phyloP scores from a whole-genome alignment of 129 eudicot genomes.

The Chrysanthemum seticuspe region DNA sequence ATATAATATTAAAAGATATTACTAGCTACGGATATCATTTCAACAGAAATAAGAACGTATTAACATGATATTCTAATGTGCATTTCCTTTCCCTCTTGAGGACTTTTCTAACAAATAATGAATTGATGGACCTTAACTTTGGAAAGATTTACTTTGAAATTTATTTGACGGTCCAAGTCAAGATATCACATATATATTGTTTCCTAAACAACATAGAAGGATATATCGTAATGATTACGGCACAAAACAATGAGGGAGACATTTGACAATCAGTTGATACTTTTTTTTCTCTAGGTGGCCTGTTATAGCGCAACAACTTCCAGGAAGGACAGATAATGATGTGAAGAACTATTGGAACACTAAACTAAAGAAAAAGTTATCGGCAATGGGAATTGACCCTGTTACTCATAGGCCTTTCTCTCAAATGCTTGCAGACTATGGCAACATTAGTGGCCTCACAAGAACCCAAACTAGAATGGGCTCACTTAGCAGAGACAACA shows the following conservation, averaged over 20 bases:
- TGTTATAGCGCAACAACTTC: slow-evolving; percentile 85
- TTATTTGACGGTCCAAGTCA: neutral
- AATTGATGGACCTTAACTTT: neutral
- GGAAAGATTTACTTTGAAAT: neutral
- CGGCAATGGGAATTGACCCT: slow-evolving; percentile 86
- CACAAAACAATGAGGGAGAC: neutral
- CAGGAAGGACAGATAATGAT: slow-evolving; percentile 87
- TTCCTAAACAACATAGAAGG: neutral
- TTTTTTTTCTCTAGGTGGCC: slow-evolving; percentile 55
- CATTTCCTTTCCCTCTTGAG: neutral
- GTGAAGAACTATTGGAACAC: slow-evolving; percentile 81
- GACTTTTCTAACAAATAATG: neutral
- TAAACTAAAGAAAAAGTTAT: slow-evolving; percentile 63
- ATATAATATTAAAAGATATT: too few relatives aligned
- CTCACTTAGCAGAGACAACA: slow-evolving; percentile 44
- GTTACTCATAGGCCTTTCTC: slow-evolving; percentile 91
- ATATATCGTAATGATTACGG: neutral
- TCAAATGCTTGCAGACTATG: slow-evolving; percentile 83
- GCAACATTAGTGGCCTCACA: slow-evolving; percentile 68
- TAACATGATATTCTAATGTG: neutral
- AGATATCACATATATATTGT: neutral
- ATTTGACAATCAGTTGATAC: neutral
- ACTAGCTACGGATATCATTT: too few relatives aligned
- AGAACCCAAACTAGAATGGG: slow-evolving; percentile 31
- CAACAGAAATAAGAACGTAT: too few relatives aligned